These are phyloP conservation scores for Diaporthe sp. DNA, from an alignment of 2,329 filamentous ascomycete genomes.

Conservation along the genomic window DNA sequence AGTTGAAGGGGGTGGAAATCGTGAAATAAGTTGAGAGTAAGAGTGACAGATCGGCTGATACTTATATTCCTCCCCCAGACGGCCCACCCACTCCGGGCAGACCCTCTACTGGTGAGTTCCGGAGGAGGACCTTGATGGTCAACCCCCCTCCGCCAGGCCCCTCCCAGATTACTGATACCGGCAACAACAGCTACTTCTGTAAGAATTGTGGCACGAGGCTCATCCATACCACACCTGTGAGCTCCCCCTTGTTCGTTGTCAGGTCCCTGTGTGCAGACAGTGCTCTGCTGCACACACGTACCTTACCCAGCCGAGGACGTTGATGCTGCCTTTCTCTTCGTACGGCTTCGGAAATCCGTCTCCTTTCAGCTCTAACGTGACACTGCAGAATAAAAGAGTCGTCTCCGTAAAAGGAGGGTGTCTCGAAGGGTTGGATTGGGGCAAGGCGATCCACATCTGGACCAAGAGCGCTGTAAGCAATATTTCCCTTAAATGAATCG, in stretches of 20 bases:
- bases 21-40: background rate
- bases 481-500: background rate
- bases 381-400: constrained; percentile 64
- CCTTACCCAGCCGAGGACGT: background rate
- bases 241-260: constrained; percentile 41
- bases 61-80: constrained; percentile 53
- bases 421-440: constrained; percentile 73
- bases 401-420: constrained; percentile 77
- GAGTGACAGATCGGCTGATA: constrained; percentile 33
- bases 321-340: background rate
- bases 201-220: constrained; percentile 74
- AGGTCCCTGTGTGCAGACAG: background rate
- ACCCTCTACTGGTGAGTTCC: constrained; percentile 68
- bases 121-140: background rate
- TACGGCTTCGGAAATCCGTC: background rate
- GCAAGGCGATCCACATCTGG: constrained; percentile 74
- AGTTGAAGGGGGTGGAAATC: no score
- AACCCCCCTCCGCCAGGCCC: background rate
- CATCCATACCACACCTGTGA: constrained; percentile 70
- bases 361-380: background rate
- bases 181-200: constrained; percentile 70
- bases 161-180: constrained; percentile 13
- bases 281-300: no score
- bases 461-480: constrained; percentile 59
- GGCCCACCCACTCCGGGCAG: constrained; percentile 68